phyloP scores from a whole-genome alignment of 1,284 basidiomycete genomes.

The Puccinia brachypodii region DNA sequence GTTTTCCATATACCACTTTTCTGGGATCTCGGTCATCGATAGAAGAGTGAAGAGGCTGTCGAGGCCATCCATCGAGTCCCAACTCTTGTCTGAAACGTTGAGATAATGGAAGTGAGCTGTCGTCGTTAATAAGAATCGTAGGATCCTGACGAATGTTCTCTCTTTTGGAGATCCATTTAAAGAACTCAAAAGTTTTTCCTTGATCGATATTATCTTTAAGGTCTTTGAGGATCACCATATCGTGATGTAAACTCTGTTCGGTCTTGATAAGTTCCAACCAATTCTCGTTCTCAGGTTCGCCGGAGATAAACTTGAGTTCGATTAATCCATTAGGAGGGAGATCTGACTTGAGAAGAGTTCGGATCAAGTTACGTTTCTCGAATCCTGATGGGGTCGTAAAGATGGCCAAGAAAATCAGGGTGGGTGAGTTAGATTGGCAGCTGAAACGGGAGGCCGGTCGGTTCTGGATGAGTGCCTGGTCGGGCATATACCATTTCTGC shows the following conservation, averaged over 20 bases:
- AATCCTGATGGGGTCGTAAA: slow-evolving; percentile 29
- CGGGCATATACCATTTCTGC: slow-evolving; percentile 13
- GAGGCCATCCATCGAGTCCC: not conserved
- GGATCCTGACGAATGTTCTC: not conserved
- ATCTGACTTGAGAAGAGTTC: slow-evolving; percentile 21
- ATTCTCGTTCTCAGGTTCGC: slow-evolving; percentile 20
- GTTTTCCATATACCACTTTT: not conserved
- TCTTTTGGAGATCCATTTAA: slow-evolving; percentile 14
- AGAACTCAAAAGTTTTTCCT: slow-evolving; percentile 25
- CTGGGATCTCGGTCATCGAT: slow-evolving; percentile 29
- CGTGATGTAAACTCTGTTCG: slow-evolving; percentile 18
- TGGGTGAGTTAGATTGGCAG: not conserved
- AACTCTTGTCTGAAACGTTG: not conserved
- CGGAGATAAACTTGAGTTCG: slow-evolving; percentile 40
- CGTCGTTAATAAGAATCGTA: not conserved
- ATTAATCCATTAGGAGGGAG: slow-evolving; percentile 15
- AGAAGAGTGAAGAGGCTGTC: not conserved
- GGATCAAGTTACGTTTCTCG: slow-evolving; percentile 15
- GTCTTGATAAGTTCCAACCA: slow-evolving; percentile 26
- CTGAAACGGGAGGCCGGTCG: slow-evolving; percentile 9
- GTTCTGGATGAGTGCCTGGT: not conserved
- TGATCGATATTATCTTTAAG: slow-evolving; percentile 29
- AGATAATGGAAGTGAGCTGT: not conserved
- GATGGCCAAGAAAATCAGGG: slow-evolving; percentile 28
- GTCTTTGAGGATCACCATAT: slow-evolving; percentile 17